phyloP scores from a whole-genome alignment of 1,284 basidiomycete species.

The Melampsora larici-populina region DNA sequence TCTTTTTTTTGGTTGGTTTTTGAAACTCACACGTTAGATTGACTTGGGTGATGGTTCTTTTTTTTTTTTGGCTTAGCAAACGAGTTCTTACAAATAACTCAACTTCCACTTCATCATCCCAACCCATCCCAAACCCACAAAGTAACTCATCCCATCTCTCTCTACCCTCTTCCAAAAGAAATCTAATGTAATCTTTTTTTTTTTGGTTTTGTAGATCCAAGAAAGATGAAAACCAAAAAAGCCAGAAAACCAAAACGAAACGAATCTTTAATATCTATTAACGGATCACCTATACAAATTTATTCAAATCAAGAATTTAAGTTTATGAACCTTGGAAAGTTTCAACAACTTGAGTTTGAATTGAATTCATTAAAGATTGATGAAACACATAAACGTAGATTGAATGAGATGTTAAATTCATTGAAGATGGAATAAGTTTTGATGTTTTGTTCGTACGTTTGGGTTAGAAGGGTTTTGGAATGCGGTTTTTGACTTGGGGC shows the following conservation, averaged over 20 bases:
- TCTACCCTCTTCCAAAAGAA: not conserved
- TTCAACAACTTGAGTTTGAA: too few species aligned
- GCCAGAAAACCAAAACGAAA: conserved; percentile 11
- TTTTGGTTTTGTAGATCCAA: not conserved
- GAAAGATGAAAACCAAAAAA: conserved; percentile 27
- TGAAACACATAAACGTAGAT: conserved; percentile 7
- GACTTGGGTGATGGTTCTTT: not conserved
- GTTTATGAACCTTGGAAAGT: too few species aligned
- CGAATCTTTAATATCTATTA: conserved; percentile 32
- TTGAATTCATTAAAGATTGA: conserved; percentile 18
- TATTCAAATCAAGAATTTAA: not conserved
- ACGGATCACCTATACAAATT: conserved; percentile 7
- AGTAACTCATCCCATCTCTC: conserved; percentile 2
- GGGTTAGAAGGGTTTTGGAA: too few species aligned
- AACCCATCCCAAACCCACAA: not conserved
- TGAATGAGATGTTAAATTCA: conserved; percentile 24
- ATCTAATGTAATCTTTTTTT: too few species aligned
- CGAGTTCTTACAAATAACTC: conserved; percentile 14
- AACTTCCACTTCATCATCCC: conserved; percentile 3
- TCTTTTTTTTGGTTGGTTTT: not conserved
- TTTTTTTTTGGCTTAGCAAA: not conserved
- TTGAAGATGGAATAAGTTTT: conserved; percentile 15
- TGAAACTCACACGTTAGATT: too few species aligned
- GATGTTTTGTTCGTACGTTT: too few species aligned
- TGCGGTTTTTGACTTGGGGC: too few species aligned